These are phyloP conservation scores for Peronospora farinosa DNA, from an alignment of 352 stramenopile genomes.

Conservation along the genomic window DNA sequence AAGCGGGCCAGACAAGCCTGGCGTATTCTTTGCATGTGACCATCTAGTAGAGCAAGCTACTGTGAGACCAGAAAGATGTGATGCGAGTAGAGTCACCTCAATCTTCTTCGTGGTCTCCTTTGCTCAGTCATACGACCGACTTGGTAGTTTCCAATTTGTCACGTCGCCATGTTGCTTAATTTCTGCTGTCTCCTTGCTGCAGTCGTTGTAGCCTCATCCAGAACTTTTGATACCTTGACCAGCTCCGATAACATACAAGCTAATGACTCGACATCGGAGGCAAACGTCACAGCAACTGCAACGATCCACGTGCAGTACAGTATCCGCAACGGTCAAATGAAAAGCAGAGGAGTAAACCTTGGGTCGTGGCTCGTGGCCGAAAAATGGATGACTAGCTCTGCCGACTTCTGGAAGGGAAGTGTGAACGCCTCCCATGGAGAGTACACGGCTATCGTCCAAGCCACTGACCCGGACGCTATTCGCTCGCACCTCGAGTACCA, in stretches of 20 bases:
- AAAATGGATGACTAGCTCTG: slow-evolving; percentile 65
- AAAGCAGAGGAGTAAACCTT: slow-evolving; percentile 63
- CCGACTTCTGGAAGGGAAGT: slow-evolving; percentile 49
- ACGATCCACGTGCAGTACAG: slow-evolving; percentile 42
- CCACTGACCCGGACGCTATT: slow-evolving; percentile 31
- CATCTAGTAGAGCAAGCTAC: too few species aligned
- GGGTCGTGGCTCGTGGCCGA: slow-evolving; percentile 74
- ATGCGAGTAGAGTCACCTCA: not conserved
- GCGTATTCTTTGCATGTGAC: too few species aligned
- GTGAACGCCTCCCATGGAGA: slow-evolving; percentile 39
- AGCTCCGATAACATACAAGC: slow-evolving; percentile 8
- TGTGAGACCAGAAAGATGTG: slow-evolving; percentile 14
- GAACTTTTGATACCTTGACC: slow-evolving; percentile 16
- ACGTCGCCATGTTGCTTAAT: slow-evolving; percentile 16
- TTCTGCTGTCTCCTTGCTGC: slow-evolving; percentile 2
- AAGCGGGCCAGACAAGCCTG: too few species aligned
- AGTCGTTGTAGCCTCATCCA: slow-evolving; percentile 3
- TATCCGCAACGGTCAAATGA: slow-evolving; percentile 47
- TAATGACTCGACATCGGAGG: slow-evolving; percentile 1
- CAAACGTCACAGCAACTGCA: slow-evolving; percentile 9
- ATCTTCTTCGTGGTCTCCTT: not conserved
- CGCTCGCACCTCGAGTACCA: slow-evolving; percentile 45
- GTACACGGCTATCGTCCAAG: slow-evolving; percentile 53
- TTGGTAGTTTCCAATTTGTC: slow-evolving; percentile 15
- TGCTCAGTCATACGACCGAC: too few species aligned